These are phyloP conservation scores for Balakata baccata DNA, from an alignment of 345 rosid genomes.

Conservation along the genomic window DNA sequence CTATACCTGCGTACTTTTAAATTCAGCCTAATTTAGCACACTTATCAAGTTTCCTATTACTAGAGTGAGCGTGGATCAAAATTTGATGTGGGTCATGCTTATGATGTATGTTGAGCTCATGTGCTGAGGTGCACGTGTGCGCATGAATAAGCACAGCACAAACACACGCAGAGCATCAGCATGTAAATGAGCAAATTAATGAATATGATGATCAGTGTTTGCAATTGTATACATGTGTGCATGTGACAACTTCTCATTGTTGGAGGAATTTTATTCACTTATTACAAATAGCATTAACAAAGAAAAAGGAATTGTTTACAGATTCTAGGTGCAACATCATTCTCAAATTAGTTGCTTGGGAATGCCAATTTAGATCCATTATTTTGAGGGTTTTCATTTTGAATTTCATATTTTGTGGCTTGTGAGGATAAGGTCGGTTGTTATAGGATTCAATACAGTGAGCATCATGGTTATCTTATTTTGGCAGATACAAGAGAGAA, in stretches of 20 bases:
- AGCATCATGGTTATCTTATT: slow-evolving; percentile 11
- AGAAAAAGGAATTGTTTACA: background rate
- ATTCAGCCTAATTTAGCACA: too few relatives aligned
- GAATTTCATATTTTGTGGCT: background rate
- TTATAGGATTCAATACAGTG: background rate
- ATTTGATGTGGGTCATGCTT: background rate
- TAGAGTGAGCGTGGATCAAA: background rate
- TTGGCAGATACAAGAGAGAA: slow-evolving; percentile 71
- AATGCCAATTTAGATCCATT: background rate
- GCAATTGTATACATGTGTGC: background rate
- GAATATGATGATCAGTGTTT: background rate
- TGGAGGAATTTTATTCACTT: background rate
- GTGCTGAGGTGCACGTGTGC: too few relatives aligned
- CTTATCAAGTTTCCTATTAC: background rate
- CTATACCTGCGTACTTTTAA: background rate
- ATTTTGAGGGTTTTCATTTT: background rate
- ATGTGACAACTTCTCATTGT: background rate
- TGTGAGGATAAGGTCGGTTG: background rate
- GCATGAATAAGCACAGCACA: too few relatives aligned
- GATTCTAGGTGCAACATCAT: background rate
- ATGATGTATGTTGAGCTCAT: background rate
- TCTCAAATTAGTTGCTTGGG: background rate
- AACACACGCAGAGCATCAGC: background rate
- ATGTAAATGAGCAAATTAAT: background rate
- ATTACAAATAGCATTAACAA: background rate